Evolutionary conservation across 192 early-diverging fungal species (phyloP).

Genomic region (Neocallimastix lanati): DNA sequence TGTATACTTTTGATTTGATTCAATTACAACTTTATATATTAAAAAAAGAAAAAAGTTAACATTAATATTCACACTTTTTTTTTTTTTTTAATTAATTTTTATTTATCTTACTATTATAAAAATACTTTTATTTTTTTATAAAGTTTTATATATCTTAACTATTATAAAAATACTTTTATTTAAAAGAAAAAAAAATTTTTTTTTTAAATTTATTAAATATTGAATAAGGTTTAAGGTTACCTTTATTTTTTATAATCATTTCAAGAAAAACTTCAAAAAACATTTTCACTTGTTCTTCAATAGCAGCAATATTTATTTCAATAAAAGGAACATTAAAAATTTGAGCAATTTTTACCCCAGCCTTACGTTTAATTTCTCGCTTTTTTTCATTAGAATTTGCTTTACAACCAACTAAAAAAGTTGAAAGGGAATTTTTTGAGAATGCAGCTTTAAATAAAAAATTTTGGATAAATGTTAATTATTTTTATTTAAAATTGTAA

Average conservation of each 20-base stretch:
- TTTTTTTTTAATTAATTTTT: conserved; percentile 1
- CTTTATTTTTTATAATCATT: conserved; percentile 1
- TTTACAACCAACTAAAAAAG: conserved; percentile 8
- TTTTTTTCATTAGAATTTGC: not conserved
- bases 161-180: no score
- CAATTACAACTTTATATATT: not conserved
- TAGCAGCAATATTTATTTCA: conserved; percentile 1
- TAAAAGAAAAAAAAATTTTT: no score
- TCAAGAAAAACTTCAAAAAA: conserved; percentile 10
- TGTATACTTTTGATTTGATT: not conserved
- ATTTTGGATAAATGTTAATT: no score
- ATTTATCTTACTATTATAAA: not conserved
- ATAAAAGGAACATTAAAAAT: conserved; percentile 10
- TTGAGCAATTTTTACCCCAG: conserved; percentile 8
- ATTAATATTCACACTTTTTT: no score
- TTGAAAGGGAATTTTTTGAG: conserved; percentile 1
- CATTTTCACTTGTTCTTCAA: not conserved
- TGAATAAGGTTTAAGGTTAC: no score
- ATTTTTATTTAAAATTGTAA: no score
- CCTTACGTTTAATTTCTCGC: conserved; percentile 14
- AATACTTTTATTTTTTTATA: no score
- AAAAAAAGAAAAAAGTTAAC: no score
- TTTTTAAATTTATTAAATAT: no score
- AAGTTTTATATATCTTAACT: no score
- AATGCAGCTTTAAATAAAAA: not conserved